These are phyloP conservation scores for Yamadazyma trypodendri DNA, from an alignment of 1,139 yeast genomes.

Conservation along the genomic window DNA sequence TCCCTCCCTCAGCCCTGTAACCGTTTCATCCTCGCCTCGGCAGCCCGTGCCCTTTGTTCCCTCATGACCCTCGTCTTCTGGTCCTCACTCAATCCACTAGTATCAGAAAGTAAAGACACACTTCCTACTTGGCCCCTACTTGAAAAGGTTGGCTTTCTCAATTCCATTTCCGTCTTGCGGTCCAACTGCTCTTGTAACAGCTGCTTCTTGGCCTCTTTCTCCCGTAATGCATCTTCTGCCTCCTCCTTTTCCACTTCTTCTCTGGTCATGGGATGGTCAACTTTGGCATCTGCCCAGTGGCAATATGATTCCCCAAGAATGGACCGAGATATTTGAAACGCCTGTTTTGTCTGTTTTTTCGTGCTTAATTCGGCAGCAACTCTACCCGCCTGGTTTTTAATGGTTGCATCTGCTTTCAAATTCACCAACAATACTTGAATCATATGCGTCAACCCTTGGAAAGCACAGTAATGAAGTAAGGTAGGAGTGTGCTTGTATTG, in stretches of 20 bases:
- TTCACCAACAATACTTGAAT: slow-evolving; percentile 62
- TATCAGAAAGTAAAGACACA: slow-evolving; percentile 19
- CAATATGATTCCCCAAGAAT: slow-evolving; percentile 66
- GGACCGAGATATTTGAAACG: slow-evolving; percentile 69
- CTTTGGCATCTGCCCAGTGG: slow-evolving; percentile 69
- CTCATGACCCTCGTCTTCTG: slow-evolving; percentile 80
- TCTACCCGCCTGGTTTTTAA: slow-evolving; percentile 51
- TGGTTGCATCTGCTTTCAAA: slow-evolving; percentile 69
- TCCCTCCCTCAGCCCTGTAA: slow-evolving; percentile 6
- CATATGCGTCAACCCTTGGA: slow-evolving; percentile 66
- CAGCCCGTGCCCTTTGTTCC: slow-evolving; percentile 95
- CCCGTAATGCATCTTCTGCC: slow-evolving; percentile 29
- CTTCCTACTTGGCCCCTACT: slow-evolving; percentile 32
- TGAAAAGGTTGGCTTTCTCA: slow-evolving; percentile 33
- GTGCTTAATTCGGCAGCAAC: slow-evolving; percentile 55
- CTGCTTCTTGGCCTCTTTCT: slow-evolving; percentile 36
- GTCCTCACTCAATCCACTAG: slow-evolving; percentile 51
- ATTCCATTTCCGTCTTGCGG: slow-evolving; percentile 37
- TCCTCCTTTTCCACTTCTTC: slow-evolving; percentile 57
- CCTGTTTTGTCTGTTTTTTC: slow-evolving; percentile 43
- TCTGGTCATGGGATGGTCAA: slow-evolving; percentile 63
- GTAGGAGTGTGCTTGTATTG: slow-evolving; percentile 66
- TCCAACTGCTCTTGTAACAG: slow-evolving; percentile 42
- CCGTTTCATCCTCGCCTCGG: slow-evolving; percentile 72
- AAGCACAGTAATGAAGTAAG: slow-evolving; percentile 74